phyloP scores from a whole-genome alignment of 352 stramenopile species.

The Globisporangium perplexum region DNA sequence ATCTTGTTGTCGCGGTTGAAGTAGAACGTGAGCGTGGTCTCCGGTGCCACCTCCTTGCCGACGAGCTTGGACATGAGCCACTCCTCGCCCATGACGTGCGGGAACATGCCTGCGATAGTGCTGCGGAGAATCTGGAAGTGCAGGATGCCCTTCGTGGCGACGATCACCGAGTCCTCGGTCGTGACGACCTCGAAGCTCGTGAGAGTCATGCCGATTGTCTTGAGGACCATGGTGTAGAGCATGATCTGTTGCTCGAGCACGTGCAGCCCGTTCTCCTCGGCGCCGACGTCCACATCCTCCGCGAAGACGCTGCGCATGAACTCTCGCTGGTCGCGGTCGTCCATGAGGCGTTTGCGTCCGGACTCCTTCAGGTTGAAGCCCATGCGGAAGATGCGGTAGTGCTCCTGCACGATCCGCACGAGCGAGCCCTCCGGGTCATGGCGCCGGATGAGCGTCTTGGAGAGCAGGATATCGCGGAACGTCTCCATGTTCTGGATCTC shows the following conservation, averaged over 20 bases:
- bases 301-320: conserved; percentile 38
- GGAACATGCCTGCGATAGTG: conserved; percentile 40
- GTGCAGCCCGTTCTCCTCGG: conserved; percentile 22
- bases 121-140: conserved; percentile 39
- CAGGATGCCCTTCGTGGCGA: conserved; percentile 21
- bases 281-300: conserved; percentile 26
- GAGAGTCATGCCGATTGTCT: conserved; percentile 28
- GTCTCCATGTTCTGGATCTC: conserved; percentile 26
- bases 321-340: conserved; percentile 19
- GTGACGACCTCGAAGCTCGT: conserved; percentile 25
- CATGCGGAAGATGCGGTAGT: conserved; percentile 22
- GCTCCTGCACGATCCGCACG: conserved; percentile 17
- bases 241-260: conserved; percentile 36
- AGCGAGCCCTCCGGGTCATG: conserved; percentile 23
- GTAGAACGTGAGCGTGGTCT: conserved; percentile 24
- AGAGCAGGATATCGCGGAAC: conserved; percentile 20
- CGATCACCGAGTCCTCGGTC: conserved; percentile 27
- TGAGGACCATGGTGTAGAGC: conserved; percentile 36
- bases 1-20: conserved; percentile 29
- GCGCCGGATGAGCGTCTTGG: conserved; percentile 17
- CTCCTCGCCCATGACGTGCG: conserved; percentile 34
- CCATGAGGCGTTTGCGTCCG: conserved; percentile 13
- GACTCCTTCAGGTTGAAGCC: conserved; percentile 11
- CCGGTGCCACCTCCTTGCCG: conserved; percentile 23
- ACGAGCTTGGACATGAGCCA: conserved; percentile 32